phyloP scores from a whole-genome alignment of 108 stramenopile species.

The Nannochloropsis granulata region DNA sequence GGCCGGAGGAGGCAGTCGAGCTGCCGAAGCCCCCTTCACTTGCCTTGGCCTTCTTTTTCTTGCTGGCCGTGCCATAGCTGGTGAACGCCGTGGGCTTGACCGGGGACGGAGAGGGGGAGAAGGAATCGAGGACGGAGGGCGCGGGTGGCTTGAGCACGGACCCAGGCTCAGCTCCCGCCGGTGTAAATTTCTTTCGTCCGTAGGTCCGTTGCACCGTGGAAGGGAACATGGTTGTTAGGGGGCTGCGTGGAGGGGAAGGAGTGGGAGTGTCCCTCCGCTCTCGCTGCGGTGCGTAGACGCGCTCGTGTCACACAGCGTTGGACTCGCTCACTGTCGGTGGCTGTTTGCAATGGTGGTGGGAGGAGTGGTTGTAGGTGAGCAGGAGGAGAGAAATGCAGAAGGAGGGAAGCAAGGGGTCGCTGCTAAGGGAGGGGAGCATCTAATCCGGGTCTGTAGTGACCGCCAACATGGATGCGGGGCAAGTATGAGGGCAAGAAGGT shows the following conservation, averaged over 20 bases:
- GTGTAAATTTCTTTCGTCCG: neutral
- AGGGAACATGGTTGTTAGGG: neutral
- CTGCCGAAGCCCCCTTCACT: neutral
- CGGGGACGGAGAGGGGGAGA: neutral
- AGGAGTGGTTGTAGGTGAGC: too few relatives aligned
- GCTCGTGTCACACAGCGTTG: too few relatives aligned
- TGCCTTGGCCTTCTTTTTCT: neutral
- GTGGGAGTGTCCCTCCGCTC: neutral
- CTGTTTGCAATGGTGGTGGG: too few relatives aligned
- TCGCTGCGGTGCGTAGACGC: neutral
- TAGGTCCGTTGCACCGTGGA: neutral
- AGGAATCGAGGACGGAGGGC: neutral
- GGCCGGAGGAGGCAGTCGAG: neutral
- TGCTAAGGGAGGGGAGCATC: too few relatives aligned
- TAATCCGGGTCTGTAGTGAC: too few relatives aligned
- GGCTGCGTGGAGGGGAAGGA: neutral
- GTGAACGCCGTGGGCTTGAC: neutral
- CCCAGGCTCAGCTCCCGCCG: neutral
- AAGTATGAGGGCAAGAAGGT: too few relatives aligned
- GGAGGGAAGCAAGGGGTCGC: too few relatives aligned
- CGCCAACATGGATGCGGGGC: too few relatives aligned
- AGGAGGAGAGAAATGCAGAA: too few relatives aligned
- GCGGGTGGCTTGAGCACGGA: neutral
- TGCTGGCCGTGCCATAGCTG: neutral
- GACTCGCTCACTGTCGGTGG: too few relatives aligned